Evolutionary conservation across 805 yeast species (phyloP), one percentile per base, ranked within the genome.

Genomic region (Candida andamanensis): DNA sequence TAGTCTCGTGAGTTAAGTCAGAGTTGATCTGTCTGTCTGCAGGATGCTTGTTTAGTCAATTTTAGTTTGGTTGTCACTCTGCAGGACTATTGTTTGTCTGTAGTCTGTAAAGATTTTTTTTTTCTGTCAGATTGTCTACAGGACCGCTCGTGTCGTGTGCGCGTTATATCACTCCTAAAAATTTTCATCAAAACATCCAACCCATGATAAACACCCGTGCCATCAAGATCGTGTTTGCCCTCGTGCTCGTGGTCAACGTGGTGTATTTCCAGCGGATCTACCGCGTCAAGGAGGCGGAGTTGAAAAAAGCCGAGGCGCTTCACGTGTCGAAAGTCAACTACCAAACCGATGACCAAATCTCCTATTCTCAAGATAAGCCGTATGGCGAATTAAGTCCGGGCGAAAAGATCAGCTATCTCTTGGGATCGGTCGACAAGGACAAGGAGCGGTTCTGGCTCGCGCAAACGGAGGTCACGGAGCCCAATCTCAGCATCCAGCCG

Each of bases 381-480:
- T 55, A 52, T 29, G 33, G 42, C 7, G 40, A 38, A 10, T 37
- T 54, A 22, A 39, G 31, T 5, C 26, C 44, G 11, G 28, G 37
- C 15, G 49, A 53, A 30, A 40, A 46, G 25, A 34, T 52, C 6
- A 35, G 46, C 7, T 42, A 46, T 30, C 35, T 47, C 6, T 33
- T 54, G 26, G 40, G 46, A 13, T 31, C 42, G 21, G 54, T 52
- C 11, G 39, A 44, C 8, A 18, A 28, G 12, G 51, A 57, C 24
- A 46, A 47, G 36, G 46, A 48, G 4, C 40, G 50, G n/a, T 56
- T 46, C 33, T 58, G 62, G 62, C 29, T 52, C 12, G 58, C 58
- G 6, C 43, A 55, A 34, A 52, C 55, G 5, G 51, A 37, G 6
- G 38, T 54, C 7, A 45, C 49, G n/a, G 47, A 52, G 25, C 50